Percentiles rank a stretch among this genome's conserved stretches.
Conservation (phyloP, 495 filamentous ascomycete species). For the Neurospora sp. region DNA sequence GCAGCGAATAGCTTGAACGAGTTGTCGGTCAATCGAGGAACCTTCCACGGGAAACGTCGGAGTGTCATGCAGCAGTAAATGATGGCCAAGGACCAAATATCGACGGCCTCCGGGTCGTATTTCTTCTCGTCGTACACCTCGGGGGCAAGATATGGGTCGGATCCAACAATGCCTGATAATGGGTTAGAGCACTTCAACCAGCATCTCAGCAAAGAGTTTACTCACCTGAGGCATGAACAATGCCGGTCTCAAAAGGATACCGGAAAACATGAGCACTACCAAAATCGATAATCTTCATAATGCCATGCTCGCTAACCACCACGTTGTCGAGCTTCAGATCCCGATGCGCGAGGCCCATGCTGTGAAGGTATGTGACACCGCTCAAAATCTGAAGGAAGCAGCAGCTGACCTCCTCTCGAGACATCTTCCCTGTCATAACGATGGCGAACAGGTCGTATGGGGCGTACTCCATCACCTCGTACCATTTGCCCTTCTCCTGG, state of each 20-base stretch:
- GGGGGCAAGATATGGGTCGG: slow-evolving; percentile 92
- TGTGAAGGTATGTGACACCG: slow-evolving; percentile 94
- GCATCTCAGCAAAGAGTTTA: slow-evolving; percentile 1
- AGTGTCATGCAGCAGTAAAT: slow-evolving; percentile 99
- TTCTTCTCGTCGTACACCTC: slow-evolving; percentile 93
- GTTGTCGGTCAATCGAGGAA: slow-evolving; percentile 82
- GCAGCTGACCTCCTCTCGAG: slow-evolving; percentile 79
- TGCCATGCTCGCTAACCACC: slow-evolving; percentile 92
- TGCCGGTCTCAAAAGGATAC: slow-evolving; percentile 93
- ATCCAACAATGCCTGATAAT: slow-evolving; percentile 82
- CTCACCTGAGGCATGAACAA: slow-evolving; percentile 79
- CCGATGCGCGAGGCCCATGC: slow-evolving; percentile 90
- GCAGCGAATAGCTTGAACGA: slow-evolving; percentile 89
- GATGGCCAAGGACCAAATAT: slow-evolving; percentile 97
- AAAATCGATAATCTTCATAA: slow-evolving; percentile 99
- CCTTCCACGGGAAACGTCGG: slow-evolving; percentile 94
- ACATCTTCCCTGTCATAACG: slow-evolving; percentile 99
- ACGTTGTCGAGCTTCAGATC: slow-evolving; percentile 98
- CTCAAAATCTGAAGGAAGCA: slow-evolving; percentile 90
- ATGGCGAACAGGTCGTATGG: slow-evolving; percentile 95
- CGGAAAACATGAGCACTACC: slow-evolving; percentile 93
- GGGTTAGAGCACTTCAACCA: slow-evolving; percentile 3
- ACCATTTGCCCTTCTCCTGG: slow-evolving; percentile 91
- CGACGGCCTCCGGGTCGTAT: slow-evolving; percentile 88
- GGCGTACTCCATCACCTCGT: slow-evolving; percentile 99